Percentiles rank a stretch among this genome's conserved stretches.
These are phyloP conservation scores for Aphanomyces cochlioides DNA, from an alignment of 352 stramenopile species.

Conservation along the genomic window DNA sequence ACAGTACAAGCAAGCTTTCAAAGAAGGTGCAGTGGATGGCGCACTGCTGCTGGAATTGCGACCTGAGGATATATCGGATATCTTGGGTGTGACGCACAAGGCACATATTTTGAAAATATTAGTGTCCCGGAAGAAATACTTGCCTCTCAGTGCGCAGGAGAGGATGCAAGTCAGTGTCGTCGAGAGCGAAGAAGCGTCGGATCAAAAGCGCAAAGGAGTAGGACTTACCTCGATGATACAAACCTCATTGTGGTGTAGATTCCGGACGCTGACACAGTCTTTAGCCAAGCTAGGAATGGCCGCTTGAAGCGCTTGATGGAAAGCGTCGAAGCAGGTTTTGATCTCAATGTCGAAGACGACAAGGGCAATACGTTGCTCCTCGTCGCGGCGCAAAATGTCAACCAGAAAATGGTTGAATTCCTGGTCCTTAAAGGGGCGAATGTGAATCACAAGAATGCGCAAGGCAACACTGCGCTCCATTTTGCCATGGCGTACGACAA, in stretches of 20 bases:
- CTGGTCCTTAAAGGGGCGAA: constrained; percentile 79
- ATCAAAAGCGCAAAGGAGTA: constrained; percentile 34
- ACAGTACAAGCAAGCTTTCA: constrained; percentile 90
- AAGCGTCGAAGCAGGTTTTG: constrained; percentile 86
- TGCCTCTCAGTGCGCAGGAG: constrained; percentile 77
- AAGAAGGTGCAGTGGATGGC: constrained; percentile 87
- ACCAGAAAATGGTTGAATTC: constrained; percentile 85
- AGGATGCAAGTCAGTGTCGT: constrained; percentile 48
- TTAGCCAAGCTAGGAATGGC: constrained; percentile 87
- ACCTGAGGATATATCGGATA: constrained; percentile 87
- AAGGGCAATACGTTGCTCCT: constrained; percentile 91
- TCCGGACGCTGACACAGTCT: constrained; percentile 75
- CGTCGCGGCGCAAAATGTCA: constrained; percentile 88
- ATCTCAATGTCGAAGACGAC: constrained; percentile 86
- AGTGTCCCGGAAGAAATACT: constrained; percentile 79
- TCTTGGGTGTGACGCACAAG: constrained; percentile 88
- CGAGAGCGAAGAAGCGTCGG: constrained; percentile 47
- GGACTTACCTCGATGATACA: not conserved
- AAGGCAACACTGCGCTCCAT: constrained; percentile 91
- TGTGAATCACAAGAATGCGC: constrained; percentile 89
- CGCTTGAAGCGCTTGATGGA: constrained; percentile 86
- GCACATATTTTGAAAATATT: constrained; percentile 90
- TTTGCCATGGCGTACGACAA: constrained; percentile 93
- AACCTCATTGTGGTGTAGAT: constrained; percentile 22
- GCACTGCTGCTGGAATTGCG: constrained; percentile 90